Percentiles rank a stretch among this genome's conserved stretches.
Evolutionary conservation across 345 rosid genomes (phyloP).

Genomic region (Syzygium oleosum): DNA sequence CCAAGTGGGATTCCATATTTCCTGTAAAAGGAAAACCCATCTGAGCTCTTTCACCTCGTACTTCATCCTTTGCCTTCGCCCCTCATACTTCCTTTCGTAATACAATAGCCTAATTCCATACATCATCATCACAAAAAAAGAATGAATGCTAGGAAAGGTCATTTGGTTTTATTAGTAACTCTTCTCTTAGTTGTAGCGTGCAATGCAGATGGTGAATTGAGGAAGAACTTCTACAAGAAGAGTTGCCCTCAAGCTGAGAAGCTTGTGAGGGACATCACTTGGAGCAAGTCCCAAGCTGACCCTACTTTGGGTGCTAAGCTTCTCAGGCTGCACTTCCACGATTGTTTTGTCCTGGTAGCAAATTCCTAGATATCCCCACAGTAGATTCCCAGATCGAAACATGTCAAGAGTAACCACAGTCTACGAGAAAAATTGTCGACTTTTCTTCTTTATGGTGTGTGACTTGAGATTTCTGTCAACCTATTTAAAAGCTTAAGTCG

Average conservation of each 20-base stretch:
- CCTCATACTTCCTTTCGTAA: not conserved
- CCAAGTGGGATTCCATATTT: too few species aligned
- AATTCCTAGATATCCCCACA: not conserved
- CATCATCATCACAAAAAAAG: not conserved
- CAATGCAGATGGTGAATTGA: not conserved
- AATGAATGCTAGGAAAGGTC: not conserved
- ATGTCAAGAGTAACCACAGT: not conserved
- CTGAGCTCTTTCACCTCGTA: not conserved
- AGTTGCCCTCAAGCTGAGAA: constrained; percentile 5
- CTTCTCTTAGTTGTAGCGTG: not conserved
- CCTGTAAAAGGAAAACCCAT: not conserved
- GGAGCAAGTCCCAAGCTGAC: not conserved
- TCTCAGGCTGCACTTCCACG: constrained; percentile 5
- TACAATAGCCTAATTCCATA: not conserved
- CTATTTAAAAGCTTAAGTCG: not conserved
- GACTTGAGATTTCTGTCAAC: not conserved
- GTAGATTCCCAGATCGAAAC: not conserved
- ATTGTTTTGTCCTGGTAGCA: constrained; percentile 1
- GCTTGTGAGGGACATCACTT: constrained; percentile 3
- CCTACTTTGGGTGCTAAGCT: constrained; percentile 3
- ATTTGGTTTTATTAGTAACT: not conserved
- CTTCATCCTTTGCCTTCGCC: not conserved
- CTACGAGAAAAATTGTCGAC: not conserved
- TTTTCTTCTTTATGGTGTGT: not conserved
- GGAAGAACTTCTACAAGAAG: not conserved